Base-by-base conservation (phyloP, 192 early-diverging fungal genomes). In the Dimargaris verticillata region DNA sequence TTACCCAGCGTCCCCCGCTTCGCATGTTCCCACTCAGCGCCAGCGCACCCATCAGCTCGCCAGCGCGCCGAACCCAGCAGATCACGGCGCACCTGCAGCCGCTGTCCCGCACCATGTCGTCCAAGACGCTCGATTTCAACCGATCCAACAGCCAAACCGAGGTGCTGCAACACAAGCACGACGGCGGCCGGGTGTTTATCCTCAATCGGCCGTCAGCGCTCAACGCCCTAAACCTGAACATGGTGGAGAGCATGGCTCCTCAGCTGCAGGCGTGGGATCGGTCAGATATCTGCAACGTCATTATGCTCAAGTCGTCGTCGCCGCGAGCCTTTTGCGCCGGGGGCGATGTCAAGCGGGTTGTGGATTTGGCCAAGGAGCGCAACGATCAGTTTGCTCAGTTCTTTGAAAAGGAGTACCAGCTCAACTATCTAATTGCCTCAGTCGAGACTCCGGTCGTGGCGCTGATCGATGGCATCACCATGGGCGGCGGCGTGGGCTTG, bases 401-500 rank as follows among this genome's bases (percentile, higher is more conserved):
- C 68, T 94, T 99, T 64, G 78, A 89, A 63, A 80, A 86, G 60
- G 93, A 99, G 72, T 99, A 96, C 71, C 72, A 77, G 65, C 69
- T 95, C 58, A 89, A 97, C 77, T 91, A 99, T 71, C 70, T 88
- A 29, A 88, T 96, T 50, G 96, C 87, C 5, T 85, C 96, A 17
- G 65, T 87, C 42, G 71, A 80, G 53, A 99, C 87, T 63, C 96
- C 96, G 0, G 82, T 89, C 60, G 84, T 99, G 44, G 77, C 89
- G 2, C 68, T 99, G 38, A 80, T 97, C 67, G 72, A 93, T 65
- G 96, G 88, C 14, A 86, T 86, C 61, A 88, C 86, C 28, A 91
- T 99, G 96, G 96, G 96, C 45, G 96, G 93, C 41, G 96, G 96
- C 59, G 89, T 92, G 43, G 96, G 96, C 38, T 69, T 99, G 18